Conservation (phyloP, 805 yeast genomes). For the Candida morakotiae region DNA sequence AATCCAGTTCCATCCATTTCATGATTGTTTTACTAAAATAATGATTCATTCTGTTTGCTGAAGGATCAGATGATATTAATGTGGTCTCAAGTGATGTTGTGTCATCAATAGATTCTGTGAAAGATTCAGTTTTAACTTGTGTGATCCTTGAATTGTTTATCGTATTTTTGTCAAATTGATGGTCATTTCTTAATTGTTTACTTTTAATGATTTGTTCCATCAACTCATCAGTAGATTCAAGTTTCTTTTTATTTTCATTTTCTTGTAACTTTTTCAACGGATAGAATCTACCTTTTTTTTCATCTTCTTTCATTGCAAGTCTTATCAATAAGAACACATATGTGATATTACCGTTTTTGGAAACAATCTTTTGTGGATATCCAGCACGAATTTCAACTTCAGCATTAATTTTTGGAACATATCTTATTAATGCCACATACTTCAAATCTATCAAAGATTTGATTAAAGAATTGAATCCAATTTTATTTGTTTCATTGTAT, state of each 20-base stretch:
- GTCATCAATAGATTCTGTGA: slow-evolving; percentile 3
- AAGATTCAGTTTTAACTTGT: slow-evolving; percentile 10
- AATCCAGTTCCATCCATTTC: slow-evolving; percentile 15
- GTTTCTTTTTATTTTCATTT: slow-evolving; percentile 13
- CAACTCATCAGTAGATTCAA: slow-evolving; percentile 6
- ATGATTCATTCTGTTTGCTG: slow-evolving; percentile 20
- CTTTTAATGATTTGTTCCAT: slow-evolving; percentile 31
- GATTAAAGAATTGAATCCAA: slow-evolving; percentile 16
- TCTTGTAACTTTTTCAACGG: slow-evolving; percentile 1
- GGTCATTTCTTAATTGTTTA: slow-evolving; percentile 20
- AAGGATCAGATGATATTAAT: slow-evolving; percentile 29
- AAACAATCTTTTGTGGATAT: slow-evolving; percentile 38
- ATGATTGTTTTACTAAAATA: slow-evolving; percentile 22
- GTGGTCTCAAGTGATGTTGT: slow-evolving; percentile 10
- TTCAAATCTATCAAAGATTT: slow-evolving; percentile 46
- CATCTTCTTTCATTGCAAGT: slow-evolving; percentile 76
- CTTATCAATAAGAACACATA: slow-evolving; percentile 48
- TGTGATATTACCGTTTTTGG: slow-evolving; percentile 14
- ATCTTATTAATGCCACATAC: slow-evolving; percentile 57
- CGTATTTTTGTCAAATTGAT: slow-evolving; percentile 1
- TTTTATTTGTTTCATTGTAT: slow-evolving; percentile 25
- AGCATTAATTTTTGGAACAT: slow-evolving; percentile 46
- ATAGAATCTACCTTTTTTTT: slow-evolving; percentile 51
- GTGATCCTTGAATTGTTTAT: slow-evolving; percentile 15
- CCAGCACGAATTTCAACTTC: slow-evolving; percentile 52